phyloP scores from a whole-genome alignment of 2,329 filamentous ascomycete species.

The Colletotrichum liriopes region DNA sequence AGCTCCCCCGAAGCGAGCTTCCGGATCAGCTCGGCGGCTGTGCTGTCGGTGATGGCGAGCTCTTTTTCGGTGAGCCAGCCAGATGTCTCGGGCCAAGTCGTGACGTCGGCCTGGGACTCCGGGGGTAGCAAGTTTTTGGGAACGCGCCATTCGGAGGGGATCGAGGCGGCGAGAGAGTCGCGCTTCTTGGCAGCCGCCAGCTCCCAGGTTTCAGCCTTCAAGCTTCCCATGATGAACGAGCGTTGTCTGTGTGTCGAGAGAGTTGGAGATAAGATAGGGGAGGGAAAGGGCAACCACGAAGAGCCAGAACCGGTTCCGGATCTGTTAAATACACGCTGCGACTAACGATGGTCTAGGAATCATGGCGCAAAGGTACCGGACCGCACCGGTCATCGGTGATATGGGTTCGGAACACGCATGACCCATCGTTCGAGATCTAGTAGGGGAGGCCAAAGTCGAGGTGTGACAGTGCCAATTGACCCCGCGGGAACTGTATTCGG shows the following conservation, averaged over 20 bases:
- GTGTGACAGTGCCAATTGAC: conserved; percentile 23
- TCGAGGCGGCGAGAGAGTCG: conserved; percentile 60
- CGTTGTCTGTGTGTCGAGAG: not conserved
- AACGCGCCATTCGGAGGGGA: conserved; percentile 72
- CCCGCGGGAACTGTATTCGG: conserved; percentile 37
- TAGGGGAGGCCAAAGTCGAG: not conserved
- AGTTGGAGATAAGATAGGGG: not conserved
- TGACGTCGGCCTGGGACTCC: conserved; percentile 69
- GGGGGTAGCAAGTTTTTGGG: conserved; percentile 68
- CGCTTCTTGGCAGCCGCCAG: conserved; percentile 60
- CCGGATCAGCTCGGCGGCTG: conserved; percentile 52
- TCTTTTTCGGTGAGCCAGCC: conserved; percentile 70
- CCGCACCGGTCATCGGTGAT: conserved; percentile 27
- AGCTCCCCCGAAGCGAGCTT: conserved; percentile 56
- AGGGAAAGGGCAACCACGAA: not conserved
- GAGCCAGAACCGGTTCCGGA: not conserved
- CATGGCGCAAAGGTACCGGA: conserved; percentile 10
- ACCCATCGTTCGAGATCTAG: conserved; percentile 8
- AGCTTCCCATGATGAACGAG: conserved; percentile 28
- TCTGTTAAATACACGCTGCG: conserved; percentile 33
- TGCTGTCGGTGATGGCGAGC: conserved; percentile 55
- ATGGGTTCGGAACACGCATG: conserved; percentile 1
- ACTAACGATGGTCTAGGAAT: not conserved
- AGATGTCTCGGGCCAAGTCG: conserved; percentile 67
- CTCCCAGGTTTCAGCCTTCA: conserved; percentile 55